Evolutionary conservation across 2,329 filamentous ascomycete species (phyloP).

Genomic region (Penicillium sp.): DNA sequence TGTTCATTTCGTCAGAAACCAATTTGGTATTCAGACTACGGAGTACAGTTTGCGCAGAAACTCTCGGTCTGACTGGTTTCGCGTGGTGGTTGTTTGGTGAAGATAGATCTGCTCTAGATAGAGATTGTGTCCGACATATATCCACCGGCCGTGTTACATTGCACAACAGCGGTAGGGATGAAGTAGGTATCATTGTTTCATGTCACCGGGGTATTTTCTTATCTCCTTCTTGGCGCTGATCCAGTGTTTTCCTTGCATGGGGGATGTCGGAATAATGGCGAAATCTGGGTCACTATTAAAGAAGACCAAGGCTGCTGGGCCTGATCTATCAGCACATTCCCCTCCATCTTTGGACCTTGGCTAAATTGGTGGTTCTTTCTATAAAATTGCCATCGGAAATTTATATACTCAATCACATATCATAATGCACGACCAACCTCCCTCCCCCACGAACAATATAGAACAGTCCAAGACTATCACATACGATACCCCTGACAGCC

Average conservation of each 20-base stretch:
- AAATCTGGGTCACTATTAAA: constrained; percentile 9
- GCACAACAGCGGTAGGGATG: constrained; percentile 1
- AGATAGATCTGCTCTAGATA: neutral
- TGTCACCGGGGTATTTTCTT: constrained; percentile 1
- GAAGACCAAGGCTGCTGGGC: neutral
- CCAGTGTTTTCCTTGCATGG: constrained; percentile 1
- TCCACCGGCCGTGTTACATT: neutral
- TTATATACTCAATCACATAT: neutral
- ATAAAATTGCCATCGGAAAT: neutral
- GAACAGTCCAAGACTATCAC: neutral
- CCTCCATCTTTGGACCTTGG: neutral
- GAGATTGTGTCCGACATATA: neutral
- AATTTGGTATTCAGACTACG: neutral
- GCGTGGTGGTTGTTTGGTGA: neutral
- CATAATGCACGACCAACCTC: constrained; percentile 1
- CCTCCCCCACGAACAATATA: neutral
- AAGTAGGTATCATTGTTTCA: constrained; percentile 4
- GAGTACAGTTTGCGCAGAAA: neutral
- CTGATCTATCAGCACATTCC: neutral
- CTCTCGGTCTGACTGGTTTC: neutral
- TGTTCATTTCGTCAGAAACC: neutral
- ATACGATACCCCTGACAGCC: neutral
- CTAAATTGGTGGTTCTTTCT: neutral
- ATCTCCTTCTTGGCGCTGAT: constrained; percentile 8
- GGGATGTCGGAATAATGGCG: constrained; percentile 12